Evolutionary conservation across 208 protist genomes (phyloP).

Genomic region (Acanthamoeba royreba): DNA sequence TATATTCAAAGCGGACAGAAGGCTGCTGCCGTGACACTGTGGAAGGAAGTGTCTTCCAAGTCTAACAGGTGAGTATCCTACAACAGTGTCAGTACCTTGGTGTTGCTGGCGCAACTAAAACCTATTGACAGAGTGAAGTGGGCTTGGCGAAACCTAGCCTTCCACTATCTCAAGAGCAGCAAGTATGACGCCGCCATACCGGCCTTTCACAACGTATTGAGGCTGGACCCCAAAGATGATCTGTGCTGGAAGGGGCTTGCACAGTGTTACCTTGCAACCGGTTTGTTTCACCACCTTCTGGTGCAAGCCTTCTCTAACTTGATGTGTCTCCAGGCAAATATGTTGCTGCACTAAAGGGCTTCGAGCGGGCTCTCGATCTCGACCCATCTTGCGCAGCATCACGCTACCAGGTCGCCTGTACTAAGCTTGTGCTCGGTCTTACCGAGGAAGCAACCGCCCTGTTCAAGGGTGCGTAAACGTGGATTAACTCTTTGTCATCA

Average conservation of each 20-base stretch:
- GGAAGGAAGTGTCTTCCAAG: constrained; percentile 21
- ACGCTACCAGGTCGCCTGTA: neutral
- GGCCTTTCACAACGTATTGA: constrained; percentile 25
- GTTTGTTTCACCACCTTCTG: neutral
- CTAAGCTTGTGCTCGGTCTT: neutral
- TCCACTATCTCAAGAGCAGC: neutral
- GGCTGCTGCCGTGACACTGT: neutral
- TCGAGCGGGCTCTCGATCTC: neutral
- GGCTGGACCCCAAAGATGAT: neutral
- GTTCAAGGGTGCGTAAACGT: neutral
- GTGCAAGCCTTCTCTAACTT: neutral
- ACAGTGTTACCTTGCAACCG: neutral
- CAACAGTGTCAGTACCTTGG: too few relatives aligned
- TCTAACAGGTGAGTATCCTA: neutral
- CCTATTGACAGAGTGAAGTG: neutral
- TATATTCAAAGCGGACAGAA: neutral
- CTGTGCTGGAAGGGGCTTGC: constrained; percentile 33
- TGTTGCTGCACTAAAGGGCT: constrained; percentile 31
- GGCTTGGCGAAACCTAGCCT: constrained; percentile 4
- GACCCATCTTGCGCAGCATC: neutral
- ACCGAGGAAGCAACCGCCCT: neutral
- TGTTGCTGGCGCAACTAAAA: neutral
- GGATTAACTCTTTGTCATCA: neutral
- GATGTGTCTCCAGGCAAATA: neutral
- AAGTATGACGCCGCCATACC: neutral